A percentile compares a stretch with the other conserved stretches of the same genome.
Conservation (phyloP, 2,329 filamentous ascomycete genomes). For the Nothophoma quercina region DNA sequence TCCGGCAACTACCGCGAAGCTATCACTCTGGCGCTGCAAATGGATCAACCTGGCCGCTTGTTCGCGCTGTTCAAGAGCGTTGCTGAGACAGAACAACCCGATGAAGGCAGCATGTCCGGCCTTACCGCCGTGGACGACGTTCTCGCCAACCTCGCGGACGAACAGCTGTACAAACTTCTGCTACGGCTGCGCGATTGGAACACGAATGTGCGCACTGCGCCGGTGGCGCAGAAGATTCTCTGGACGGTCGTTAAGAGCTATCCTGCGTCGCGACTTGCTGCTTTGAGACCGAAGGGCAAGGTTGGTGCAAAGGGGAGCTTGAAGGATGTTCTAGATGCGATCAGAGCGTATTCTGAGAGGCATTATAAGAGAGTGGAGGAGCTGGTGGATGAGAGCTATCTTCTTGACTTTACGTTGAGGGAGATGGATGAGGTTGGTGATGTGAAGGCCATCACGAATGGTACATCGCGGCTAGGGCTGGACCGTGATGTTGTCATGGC, state of each 20-base stretch:
- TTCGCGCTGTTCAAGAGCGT: slow-evolving; percentile 85
- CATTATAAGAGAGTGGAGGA: slow-evolving; percentile 92
- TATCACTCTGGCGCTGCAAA: slow-evolving; percentile 87
- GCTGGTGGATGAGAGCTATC: slow-evolving; percentile 89
- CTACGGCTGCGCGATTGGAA: slow-evolving; percentile 94
- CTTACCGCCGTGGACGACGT: slow-evolving; percentile 79
- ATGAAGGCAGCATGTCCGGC: slow-evolving; percentile 70
- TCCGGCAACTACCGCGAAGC: slow-evolving; percentile 89
- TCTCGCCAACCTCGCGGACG: slow-evolving; percentile 77
- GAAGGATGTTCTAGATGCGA: slow-evolving; percentile 84
- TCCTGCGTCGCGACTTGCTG: slow-evolving; percentile 77
- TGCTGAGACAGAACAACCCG: slow-evolving; percentile 67
- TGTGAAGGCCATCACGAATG: slow-evolving; percentile 37
- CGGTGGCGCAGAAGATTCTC: slow-evolving; percentile 84
- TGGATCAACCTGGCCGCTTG: slow-evolving; percentile 91
- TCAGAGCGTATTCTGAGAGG: slow-evolving; percentile 89
- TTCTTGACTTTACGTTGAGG: slow-evolving; percentile 89
- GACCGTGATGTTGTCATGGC: slow-evolving; percentile 44
- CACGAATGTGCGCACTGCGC: slow-evolving; percentile 86
- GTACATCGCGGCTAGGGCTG: slow-evolving; percentile 28
- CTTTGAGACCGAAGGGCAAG: slow-evolving; percentile 58
- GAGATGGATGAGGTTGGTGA: slow-evolving; percentile 81
- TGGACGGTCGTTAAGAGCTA: slow-evolving; percentile 82
- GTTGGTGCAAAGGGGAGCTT: slow-evolving; percentile 56
- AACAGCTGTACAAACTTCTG: slow-evolving; percentile 85